phyloP scores from a whole-genome alignment of 2,329 filamentous ascomycete species.

The Aspergillus pseudonomiae region DNA sequence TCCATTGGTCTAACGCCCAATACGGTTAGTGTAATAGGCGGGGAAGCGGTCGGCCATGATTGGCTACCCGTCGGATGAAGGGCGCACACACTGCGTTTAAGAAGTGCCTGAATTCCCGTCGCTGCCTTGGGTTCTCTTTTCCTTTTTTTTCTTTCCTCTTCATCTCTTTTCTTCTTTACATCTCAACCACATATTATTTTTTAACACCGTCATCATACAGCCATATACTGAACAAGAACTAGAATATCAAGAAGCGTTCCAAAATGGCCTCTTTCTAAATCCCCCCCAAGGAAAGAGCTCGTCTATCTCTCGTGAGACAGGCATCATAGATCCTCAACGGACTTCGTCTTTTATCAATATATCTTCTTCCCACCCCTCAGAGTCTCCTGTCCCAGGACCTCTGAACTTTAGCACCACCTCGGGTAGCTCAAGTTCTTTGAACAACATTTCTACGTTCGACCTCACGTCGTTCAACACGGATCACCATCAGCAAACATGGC shows the following conservation, averaged over 20 bases:
- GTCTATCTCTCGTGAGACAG: slow-evolving; percentile 43
- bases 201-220: slow-evolving; percentile 23
- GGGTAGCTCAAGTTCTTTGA: slow-evolving; percentile 47
- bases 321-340: slow-evolving; percentile 44
- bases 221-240: slow-evolving; percentile 14
- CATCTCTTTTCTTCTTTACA: slow-evolving; percentile 11
- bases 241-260: slow-evolving; percentile 27
- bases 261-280: slow-evolving; percentile 47
- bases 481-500: slow-evolving; percentile 52
- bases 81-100: slow-evolving; percentile 32
- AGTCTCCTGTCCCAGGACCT: slow-evolving; percentile 49
- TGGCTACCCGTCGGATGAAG: slow-evolving; percentile 26
- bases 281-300: slow-evolving; percentile 29
- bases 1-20: slow-evolving; percentile 6
- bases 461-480: slow-evolving; percentile 53
- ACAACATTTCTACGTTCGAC: slow-evolving; percentile 45
- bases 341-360: slow-evolving; percentile 29
- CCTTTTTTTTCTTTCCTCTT: slow-evolving; percentile 16
- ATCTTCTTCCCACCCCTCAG: slow-evolving; percentile 41
- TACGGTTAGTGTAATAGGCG: slow-evolving; percentile 17
- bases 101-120: slow-evolving; percentile 44
- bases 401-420: slow-evolving; percentile 49
- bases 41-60: slow-evolving; percentile 25
- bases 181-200: slow-evolving; percentile 10
- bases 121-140: slow-evolving; percentile 38